These are phyloP conservation scores for Allantophomopsis cytisporea DNA, from an alignment of 2,329 filamentous ascomycete genomes.

Conservation along the genomic window DNA sequence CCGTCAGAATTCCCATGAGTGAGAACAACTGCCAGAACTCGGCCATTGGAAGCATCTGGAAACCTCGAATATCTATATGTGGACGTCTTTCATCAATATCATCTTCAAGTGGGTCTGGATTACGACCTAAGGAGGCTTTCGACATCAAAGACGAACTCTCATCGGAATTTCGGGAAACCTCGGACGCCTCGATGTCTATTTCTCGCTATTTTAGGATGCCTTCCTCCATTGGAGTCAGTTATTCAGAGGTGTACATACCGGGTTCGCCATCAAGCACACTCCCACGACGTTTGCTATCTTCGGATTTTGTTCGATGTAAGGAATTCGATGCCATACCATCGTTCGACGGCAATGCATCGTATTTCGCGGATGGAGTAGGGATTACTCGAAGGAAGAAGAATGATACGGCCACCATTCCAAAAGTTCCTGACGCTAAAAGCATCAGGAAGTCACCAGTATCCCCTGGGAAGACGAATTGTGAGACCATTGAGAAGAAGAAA, in stretches of 20 bases:
- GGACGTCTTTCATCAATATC: conserved; percentile 60
- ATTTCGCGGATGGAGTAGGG: conserved; percentile 29
- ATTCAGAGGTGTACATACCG: conserved; percentile 41
- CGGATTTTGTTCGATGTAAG: conserved; percentile 30
- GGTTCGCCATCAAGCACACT: conserved; percentile 35
- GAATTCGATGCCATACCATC: conserved; percentile 17
- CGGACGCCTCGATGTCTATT: conserved; percentile 15
- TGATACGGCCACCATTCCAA: conserved; percentile 57
- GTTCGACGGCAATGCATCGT: conserved; percentile 23
- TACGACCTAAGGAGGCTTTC: conserved; percentile 34
- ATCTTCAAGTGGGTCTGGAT: conserved; percentile 23
- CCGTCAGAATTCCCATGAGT: conserved; percentile 81
- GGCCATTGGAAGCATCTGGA: conserved; percentile 53
- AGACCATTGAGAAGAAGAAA: conserved; percentile 84
- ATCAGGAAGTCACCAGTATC: conserved; percentile 73
- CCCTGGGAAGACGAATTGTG: conserved; percentile 66
- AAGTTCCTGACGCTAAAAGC: conserved; percentile 69
- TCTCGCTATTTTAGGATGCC: conserved; percentile 15
- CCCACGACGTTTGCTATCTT: conserved; percentile 24
- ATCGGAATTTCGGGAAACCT: conserved; percentile 31
- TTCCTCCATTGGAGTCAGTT: not conserved
- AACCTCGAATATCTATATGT: conserved; percentile 82
- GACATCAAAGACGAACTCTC: conserved; percentile 78
- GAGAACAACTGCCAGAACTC: conserved; percentile 89
- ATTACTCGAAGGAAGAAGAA: conserved; percentile 79